These are phyloP conservation scores for Cladosporium sp. DNA, from an alignment of 2,329 filamentous ascomycete species.

Conservation along the genomic window DNA sequence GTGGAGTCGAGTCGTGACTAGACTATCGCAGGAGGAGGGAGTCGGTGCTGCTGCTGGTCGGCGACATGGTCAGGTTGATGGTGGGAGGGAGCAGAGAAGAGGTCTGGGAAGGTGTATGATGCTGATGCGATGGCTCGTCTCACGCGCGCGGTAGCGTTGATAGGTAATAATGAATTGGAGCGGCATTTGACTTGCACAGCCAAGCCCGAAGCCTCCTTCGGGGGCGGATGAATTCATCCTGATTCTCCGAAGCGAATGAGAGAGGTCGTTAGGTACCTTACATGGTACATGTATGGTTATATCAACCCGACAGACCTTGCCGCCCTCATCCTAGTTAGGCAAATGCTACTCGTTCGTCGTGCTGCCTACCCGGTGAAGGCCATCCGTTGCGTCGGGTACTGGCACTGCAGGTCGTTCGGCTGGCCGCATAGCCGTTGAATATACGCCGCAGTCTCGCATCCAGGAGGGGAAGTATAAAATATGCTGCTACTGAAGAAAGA, in stretches of 20 bases:
- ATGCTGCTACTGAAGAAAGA: not conserved
- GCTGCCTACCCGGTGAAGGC: not conserved
- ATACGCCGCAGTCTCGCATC: not conserved
- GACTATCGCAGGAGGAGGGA: not conserved
- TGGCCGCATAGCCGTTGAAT: constrained; percentile 3
- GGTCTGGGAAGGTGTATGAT: not conserved
- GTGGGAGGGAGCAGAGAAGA: not conserved
- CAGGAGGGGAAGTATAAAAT: not conserved
- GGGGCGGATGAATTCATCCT: constrained; percentile 8
- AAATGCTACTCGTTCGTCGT: not conserved
- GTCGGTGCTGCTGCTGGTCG: not conserved
- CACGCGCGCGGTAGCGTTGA: constrained; percentile 1
- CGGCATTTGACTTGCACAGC: constrained; percentile 7
- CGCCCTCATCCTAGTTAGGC: not conserved
- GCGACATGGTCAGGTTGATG: constrained; percentile 2
- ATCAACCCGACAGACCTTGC: not conserved
- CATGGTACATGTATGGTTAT: not conserved
- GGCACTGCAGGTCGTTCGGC: constrained; percentile 1
- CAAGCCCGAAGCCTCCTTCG: not conserved
- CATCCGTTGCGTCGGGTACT: not conserved
- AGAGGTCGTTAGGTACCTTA: not conserved
- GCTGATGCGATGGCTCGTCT: not conserved
- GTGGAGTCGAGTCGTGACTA: constrained; percentile 3
- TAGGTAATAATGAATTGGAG: not conserved
- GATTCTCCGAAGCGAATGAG: not conserved